These are phyloP conservation scores for Penicilliopsis zonata DNA, from an alignment of 495 filamentous ascomycete species.

Conservation along the genomic window DNA sequence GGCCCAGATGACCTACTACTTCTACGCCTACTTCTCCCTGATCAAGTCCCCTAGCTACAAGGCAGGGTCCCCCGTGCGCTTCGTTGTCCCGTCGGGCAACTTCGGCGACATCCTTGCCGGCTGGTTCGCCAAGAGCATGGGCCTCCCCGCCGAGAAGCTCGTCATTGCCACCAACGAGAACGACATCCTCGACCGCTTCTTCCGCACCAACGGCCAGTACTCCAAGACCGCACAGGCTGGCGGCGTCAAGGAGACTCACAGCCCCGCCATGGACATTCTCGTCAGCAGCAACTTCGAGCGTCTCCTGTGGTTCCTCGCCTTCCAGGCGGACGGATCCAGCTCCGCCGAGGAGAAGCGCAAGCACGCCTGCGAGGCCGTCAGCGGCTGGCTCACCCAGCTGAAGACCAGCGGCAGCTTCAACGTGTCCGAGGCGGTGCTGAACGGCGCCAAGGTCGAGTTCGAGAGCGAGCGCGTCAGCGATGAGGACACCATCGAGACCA, in stretches of 20 bases:
- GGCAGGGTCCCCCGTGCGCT: conserved; percentile 51
- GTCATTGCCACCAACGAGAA: conserved; percentile 74
- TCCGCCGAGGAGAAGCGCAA: conserved; percentile 23
- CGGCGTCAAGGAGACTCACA: conserved; percentile 75
- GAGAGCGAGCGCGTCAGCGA: conserved; percentile 76
- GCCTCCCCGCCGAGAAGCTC: conserved; percentile 71
- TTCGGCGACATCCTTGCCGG: conserved; percentile 95
- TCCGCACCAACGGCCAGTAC: conserved; percentile 58
- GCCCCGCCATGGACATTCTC: conserved; percentile 93
- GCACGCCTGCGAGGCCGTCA: conserved; percentile 41
- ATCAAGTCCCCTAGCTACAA: conserved; percentile 35
- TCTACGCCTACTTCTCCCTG: conserved; percentile 78
- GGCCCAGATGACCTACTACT: conserved; percentile 90
- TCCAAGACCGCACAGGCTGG: conserved; percentile 47
- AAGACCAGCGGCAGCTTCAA: conserved; percentile 72
- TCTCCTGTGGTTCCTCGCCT: conserved; percentile 84
- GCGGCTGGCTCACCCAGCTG: conserved; percentile 62
- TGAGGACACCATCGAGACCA: conserved; percentile 60
- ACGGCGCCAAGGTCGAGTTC: conserved; percentile 53
- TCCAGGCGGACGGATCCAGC: conserved; percentile 35
- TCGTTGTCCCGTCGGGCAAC: conserved; percentile 84
- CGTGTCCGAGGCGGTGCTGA: conserved; percentile 55
- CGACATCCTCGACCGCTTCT: conserved; percentile 76
- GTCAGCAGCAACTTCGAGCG: conserved; percentile 94
- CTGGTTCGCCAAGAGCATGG: conserved; percentile 85